Base-by-base conservation (phyloP, 148 eudicot genomes). In the Vaccinium vitisidaea region DNA sequence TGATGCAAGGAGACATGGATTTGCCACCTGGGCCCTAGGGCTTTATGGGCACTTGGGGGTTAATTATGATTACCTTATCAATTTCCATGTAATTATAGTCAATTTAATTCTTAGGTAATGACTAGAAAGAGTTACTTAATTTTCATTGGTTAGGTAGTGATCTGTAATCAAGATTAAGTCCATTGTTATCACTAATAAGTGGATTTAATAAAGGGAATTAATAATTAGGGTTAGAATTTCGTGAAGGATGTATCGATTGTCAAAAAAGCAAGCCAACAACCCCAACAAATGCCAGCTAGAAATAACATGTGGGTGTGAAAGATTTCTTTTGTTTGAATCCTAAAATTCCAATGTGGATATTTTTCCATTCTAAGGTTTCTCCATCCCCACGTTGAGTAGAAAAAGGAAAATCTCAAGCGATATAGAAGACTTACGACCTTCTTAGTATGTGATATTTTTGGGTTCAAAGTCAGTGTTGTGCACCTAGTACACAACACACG, bases 161-260 rank as follows among this genome's bases (percentile, higher is more conserved):
- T 77, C 58, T 49, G 13, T 53, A 79, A 79, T 79, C 27, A 18
- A 23, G 49, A 23, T 55, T 32, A 32, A 79, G 21, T 78, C 46
- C 5, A 43, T 43, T 43, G 46, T 43, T 43, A 43, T 43, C 46
- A 43, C 65, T 82, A 65, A 65, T 65, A 50, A 78, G 75, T 75
- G 81, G 81, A 67, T 81, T 75, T 56, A 43, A 43, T 43, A 79
- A 76, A 76, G 50, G 77, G 54, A 82, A 70, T n/a, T n/a, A n/a
- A n/a, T 85, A 50, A 85, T 75, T 82, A 52, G 23, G 46, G 52
- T 77, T 77, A 82, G 49, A 70, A 55, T 46, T 56, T 48, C 2
- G 23, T 69, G 36, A 56, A 23, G 1, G 48, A 9, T 15, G 21
- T 13, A 50, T 73, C 14, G 65, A 63, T 77, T 86, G 84, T 86